Base-by-base conservation (phyloP, 139 green algal genomes). In the Pseudopediastrum boryanum region DNA sequence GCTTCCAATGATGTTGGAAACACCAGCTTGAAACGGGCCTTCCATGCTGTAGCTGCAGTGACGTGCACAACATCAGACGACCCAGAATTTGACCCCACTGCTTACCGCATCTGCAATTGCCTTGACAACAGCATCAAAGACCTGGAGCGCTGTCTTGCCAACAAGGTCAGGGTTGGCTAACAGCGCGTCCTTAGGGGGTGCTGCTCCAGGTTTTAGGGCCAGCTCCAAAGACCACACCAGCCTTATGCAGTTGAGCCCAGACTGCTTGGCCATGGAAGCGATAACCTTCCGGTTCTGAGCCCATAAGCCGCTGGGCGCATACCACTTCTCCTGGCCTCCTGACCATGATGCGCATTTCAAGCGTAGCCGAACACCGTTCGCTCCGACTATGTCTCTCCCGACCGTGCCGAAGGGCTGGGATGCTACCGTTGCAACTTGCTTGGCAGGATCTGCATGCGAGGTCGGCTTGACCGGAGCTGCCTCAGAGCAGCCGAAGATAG, bases 281-380 rank as follows among this genome's bases (percentile, higher is more conserved):
- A 80, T 80, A 44, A 29, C 27, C 59, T 23, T 36, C 43, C 59
- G 59, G 5, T 59, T 43, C 29, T 72, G 59, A 0, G 73, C 73
- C 73, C 73, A 80, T 0, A 80, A 61, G 59, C 73, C 73, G 25
- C 6, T 38, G 19, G 73, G 73, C 13, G 63, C 59, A 29, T 54
- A 72, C 73, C 73, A 80, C 21, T 35, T 38, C 46, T 80, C 73
- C 59, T 79, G 72, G 33, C 36, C 72, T 12, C 72, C 72, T 35
- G 72, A 79, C 72, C 72, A 79, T 2, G 72, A 79, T 23, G 33
- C 72, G n/a, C 72, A 79, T 4, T 29, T 36, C 44, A 79, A 42
- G 42, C n/a, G 58, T 3, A 79, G 29, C 7, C 72, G 62, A 19
- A 27, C 27, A 27, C 72, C 72, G 5, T 39, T 44, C 9, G 39